These are phyloP conservation scores for Raffaelea arxii DNA, from an alignment of 2,329 filamentous ascomycete species.

Conservation along the genomic window DNA sequence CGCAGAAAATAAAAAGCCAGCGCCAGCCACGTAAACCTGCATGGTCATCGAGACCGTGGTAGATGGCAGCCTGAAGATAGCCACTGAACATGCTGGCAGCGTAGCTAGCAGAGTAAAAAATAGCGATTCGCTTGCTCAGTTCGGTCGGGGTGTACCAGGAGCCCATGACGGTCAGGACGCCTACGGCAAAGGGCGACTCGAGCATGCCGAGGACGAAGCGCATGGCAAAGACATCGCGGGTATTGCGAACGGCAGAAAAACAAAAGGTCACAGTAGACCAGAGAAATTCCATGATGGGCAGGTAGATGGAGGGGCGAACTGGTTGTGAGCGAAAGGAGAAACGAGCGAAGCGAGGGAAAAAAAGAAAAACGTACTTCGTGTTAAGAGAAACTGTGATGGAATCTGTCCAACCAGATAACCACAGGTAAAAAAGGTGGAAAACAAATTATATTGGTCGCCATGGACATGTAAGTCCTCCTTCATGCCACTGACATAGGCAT, in stretches of 20 bases:
- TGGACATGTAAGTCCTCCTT: no score
- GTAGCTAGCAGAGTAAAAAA: conserved; percentile 5
- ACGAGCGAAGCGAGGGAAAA: no score
- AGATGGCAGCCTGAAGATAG: neutral
- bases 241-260: neutral
- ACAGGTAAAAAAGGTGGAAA: no score
- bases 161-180: conserved; percentile 11
- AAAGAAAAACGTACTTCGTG: no score
- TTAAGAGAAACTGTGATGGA: no score
- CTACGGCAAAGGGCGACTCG: conserved; percentile 11
- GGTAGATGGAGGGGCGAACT: no score
- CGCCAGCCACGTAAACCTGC: conserved; percentile 2
- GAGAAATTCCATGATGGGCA: no score
- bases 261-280: neutral
- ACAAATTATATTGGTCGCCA: no score
- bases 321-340: no score
- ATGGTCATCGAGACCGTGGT: neutral
- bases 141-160: conserved; percentile 6
- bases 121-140: conserved; percentile 4
- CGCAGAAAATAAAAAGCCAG: conserved; percentile 6
- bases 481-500: no score
- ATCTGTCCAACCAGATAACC: no score
- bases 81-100: conserved; percentile 4
- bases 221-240: neutral
- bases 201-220: neutral